Evolutionary conservation across 2,329 filamentous ascomycete genomes (phyloP).

Genomic region (Talaromyces sp.): DNA sequence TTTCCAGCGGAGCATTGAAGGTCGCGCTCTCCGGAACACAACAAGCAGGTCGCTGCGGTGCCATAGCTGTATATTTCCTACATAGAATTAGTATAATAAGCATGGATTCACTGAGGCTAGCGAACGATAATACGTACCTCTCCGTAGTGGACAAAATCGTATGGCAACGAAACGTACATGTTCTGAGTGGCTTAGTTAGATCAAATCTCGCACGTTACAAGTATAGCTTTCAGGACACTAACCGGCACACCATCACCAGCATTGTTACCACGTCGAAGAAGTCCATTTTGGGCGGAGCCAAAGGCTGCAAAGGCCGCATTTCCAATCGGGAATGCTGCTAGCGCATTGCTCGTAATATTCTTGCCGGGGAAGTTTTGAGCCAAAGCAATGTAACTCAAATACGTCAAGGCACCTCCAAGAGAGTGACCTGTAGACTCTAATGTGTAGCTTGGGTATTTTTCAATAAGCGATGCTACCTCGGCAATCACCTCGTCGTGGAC

Average conservation of each 20-base stretch:
- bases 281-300: neutral
- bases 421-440: slow-evolving; percentile 22
- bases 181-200: neutral
- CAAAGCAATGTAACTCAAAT: slow-evolving; percentile 31
- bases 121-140: neutral
- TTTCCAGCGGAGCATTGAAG: neutral
- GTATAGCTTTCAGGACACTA: neutral
- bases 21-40: neutral
- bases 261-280: neutral
- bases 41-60: neutral
- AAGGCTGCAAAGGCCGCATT: slow-evolving; percentile 16
- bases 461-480: neutral
- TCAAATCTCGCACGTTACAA: no score
- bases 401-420: slow-evolving; percentile 31
- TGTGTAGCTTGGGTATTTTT: neutral
- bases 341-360: slow-evolving; percentile 29
- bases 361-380: slow-evolving; percentile 30
- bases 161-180: neutral
- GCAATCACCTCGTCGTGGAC: neutral
- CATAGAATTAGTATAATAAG: neutral
- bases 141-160: neutral
- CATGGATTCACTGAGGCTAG: neutral
- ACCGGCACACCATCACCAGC: neutral
- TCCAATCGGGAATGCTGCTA: slow-evolving; percentile 33
- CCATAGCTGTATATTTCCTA: neutral